Evolutionary conservation across 1,284 basidiomycete species (phyloP).

Genomic region (Leccinum insigne): DNA sequence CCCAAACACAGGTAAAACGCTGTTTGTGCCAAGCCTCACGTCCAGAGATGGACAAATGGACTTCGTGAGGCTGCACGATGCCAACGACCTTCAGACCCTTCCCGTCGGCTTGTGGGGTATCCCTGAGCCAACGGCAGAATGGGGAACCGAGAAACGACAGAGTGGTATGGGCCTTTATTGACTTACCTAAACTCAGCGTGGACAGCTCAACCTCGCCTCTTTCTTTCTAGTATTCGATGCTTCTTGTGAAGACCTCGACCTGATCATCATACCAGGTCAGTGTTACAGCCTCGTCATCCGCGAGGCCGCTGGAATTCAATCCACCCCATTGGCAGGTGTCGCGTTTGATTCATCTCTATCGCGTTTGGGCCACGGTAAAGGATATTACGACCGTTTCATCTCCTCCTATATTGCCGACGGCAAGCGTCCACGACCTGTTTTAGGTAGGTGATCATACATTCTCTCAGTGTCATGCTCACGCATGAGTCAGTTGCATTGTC

Average conservation of each 20-base stretch:
- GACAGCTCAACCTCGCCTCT: conserved; percentile 5
- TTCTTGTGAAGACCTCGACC: conserved; percentile 49
- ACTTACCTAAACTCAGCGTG: neutral
- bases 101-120: conserved; percentile 72
- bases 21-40: conserved; percentile 71
- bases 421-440: conserved; percentile 44
- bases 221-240: conserved; percentile 43
- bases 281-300: conserved; percentile 11
- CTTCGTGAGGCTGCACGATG: conserved; percentile 58
- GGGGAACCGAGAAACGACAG: conserved; percentile 43
- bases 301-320: conserved; percentile 11
- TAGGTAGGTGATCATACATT: conserved; percentile 44
- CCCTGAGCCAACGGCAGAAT: conserved; percentile 57
- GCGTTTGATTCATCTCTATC: conserved; percentile 74
- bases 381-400: conserved; percentile 78
- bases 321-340: conserved; percentile 47
- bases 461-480: conserved; percentile 14
- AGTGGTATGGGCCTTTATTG: conserved; percentile 46
- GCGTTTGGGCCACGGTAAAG: conserved; percentile 78
- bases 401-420: conserved; percentile 46
- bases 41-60: conserved; percentile 57
- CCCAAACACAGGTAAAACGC: conserved; percentile 50
- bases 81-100: conserved; percentile 56
- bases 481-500: conserved; percentile 55
- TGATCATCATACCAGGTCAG: conserved; percentile 71